These are phyloP conservation scores for Kalanchoe fedtschenkoi DNA, from an alignment of 164 flowering plant species.

Conservation along the genomic window DNA sequence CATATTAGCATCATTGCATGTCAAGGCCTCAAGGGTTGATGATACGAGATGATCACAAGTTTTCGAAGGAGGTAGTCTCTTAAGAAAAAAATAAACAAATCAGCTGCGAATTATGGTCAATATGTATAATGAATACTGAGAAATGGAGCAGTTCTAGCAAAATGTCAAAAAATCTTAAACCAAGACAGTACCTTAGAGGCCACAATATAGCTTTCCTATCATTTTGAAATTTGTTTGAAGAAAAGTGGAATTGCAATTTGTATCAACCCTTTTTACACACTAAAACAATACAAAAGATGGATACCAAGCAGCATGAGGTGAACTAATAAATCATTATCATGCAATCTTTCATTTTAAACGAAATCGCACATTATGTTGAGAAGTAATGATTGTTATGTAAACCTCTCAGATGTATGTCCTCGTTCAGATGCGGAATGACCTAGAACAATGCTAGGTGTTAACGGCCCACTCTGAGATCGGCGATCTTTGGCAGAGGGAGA, in stretches of 20 bases:
- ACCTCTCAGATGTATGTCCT: constrained; percentile 55
- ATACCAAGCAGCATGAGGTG: too few species aligned
- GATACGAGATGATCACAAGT: background rate
- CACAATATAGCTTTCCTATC: background rate
- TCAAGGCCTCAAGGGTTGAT: background rate
- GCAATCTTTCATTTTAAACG: too few species aligned
- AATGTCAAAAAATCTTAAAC: background rate
- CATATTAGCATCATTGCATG: too few species aligned
- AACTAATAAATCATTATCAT: too few species aligned
- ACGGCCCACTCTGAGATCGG: constrained; percentile 79
- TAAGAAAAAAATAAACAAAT: background rate
- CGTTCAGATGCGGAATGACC: constrained; percentile 50
- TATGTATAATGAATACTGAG: too few species aligned
- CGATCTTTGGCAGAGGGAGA: constrained; percentile 30
- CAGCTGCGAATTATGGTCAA: too few species aligned
- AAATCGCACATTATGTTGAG: too few species aligned
- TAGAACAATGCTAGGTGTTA: constrained; percentile 45
- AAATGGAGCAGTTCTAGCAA: too few species aligned
- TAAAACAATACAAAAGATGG: too few species aligned
- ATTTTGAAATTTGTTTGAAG: background rate
- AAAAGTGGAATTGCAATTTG: background rate
- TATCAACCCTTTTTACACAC: too few species aligned
- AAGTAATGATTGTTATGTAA: background rate
- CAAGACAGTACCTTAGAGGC: background rate
- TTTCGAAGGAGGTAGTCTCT: background rate